Percentiles rank a stretch among this genome's conserved stretches.
Evolutionary conservation across 768 basidiomycete genomes (phyloP).

Genomic region (Boletus rufocinnamomeus): DNA sequence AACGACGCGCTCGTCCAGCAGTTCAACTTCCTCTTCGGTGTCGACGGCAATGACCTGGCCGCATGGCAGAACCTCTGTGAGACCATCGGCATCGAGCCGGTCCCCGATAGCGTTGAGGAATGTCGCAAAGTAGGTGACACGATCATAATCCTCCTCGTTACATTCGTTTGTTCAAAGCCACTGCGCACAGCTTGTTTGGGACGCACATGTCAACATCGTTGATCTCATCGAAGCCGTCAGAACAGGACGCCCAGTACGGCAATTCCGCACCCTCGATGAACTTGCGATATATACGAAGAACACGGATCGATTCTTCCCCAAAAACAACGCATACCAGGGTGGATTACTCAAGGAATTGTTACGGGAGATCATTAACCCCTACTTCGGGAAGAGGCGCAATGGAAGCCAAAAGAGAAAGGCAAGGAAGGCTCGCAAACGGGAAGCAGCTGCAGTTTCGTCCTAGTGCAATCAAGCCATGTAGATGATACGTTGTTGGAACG

Average conservation of each 20-base stretch:
- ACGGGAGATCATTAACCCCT: slow-evolving; percentile 26
- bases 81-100: slow-evolving; percentile 14
- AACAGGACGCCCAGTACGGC: slow-evolving; percentile 15
- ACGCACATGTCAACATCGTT: slow-evolving; percentile 34
- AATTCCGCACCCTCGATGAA: slow-evolving; percentile 23
- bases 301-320: slow-evolving; percentile 30
- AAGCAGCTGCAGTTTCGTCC: not conserved
- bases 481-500: slow-evolving; percentile 1
- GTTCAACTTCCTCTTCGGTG: slow-evolving; percentile 28
- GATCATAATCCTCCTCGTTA: not conserved
- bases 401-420: slow-evolving; percentile 22
- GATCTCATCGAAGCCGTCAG: slow-evolving; percentile 29
- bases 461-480: slow-evolving; percentile 9
- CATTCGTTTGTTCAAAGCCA: not conserved
- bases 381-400: slow-evolving; percentile 20
- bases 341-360: slow-evolving; percentile 34
- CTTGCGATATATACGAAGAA: slow-evolving; percentile 27
- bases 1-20: slow-evolving; percentile 27
- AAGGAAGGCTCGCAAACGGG: slow-evolving; percentile 18
- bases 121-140: slow-evolving; percentile 20
- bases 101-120: slow-evolving; percentile 14
- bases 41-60: slow-evolving; percentile 13
- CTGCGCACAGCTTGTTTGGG: slow-evolving; percentile 20
- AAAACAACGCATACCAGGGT: slow-evolving; percentile 28
- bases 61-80: slow-evolving; percentile 28